phyloP scores from a whole-genome alignment of 2,329 filamentous ascomycete species.

The Elsinoe fawcettii region DNA sequence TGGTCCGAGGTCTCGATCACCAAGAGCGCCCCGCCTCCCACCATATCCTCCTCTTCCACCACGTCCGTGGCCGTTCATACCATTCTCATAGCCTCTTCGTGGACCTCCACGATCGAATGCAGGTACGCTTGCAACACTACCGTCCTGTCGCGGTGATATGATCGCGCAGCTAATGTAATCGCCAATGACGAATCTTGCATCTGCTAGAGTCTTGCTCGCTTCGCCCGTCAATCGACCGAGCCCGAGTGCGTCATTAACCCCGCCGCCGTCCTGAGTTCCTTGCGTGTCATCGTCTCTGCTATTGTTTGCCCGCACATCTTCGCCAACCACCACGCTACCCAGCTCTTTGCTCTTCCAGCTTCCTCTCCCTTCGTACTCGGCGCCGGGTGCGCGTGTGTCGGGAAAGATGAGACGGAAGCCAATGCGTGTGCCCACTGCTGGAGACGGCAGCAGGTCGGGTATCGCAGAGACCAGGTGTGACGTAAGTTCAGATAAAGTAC shows the following conservation, averaged over 20 bases:
- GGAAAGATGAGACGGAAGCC: constrained; percentile 80
- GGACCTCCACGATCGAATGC: constrained; percentile 39
- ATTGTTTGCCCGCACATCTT: constrained; percentile 28
- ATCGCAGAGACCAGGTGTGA: constrained; percentile 64
- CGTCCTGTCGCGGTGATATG: constrained; percentile 65
- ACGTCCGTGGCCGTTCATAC: constrained; percentile 27
- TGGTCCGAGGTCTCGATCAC: constrained; percentile 23
- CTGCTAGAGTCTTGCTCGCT: constrained; percentile 63
- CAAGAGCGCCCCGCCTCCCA: constrained; percentile 18
- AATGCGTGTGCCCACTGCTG: constrained; percentile 73
- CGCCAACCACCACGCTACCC: constrained; percentile 69
- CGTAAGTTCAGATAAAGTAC: constrained; percentile 72
- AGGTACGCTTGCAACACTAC: constrained; percentile 59
- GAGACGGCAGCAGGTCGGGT: constrained; percentile 61
- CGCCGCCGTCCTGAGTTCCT: constrained; percentile 30
- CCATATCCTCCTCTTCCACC: constrained; percentile 21
- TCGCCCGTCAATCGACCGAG: constrained; percentile 46
- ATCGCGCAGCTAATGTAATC: constrained; percentile 83
- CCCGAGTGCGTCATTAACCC: constrained; percentile 28
- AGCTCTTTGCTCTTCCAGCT: constrained; percentile 73
- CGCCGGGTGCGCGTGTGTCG: constrained; percentile 50
- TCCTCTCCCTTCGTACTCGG: constrained; percentile 34
- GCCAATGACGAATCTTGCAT: constrained; percentile 76
- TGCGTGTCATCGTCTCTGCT: constrained; percentile 31
- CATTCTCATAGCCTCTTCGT: constrained; percentile 29